Evolutionary conservation across 495 filamentous ascomycete genomes (phyloP), one percentile per base, ranked within the genome.

Genomic region (Penicillium subrubescens): DNA sequence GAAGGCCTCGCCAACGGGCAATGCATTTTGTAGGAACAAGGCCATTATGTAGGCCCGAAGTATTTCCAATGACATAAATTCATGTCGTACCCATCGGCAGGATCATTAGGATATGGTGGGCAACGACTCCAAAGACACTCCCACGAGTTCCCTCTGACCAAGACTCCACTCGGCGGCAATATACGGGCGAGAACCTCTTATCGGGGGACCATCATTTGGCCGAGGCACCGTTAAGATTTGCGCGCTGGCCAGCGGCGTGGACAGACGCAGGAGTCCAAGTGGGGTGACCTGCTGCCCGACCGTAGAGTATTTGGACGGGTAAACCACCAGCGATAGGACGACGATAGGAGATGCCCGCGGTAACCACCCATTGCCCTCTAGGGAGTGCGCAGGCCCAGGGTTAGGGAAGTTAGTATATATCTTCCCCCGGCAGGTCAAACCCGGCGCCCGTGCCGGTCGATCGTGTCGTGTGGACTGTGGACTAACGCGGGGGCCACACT

Each of bases 391-490:
- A 37, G 35, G 35, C 0, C 23, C 6, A 11, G 23, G 21, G 44
- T 17, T 4, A 27, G 25, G 25, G 25, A 27, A 27, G 25, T 27
- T 27, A 27, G 25, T 27, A 50, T 25, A 50, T 50, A 50, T 50
- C 46, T 50, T 50, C 46, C 46, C 31, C 31, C 19, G 43, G 43
- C 43, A 46, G n/a, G 43, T 46, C n/a, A 25, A 25, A 48, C 19
- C 44, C 19, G 44, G 44, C 7, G 19, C 6, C 19, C 8, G n/a
- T 21, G 27, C 59, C 55, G 54, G 64, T 62, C 39, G 60, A 62
- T 66, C 64, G 58, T 43, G 39, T 43, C 15, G 17, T 46, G 55
- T 58, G 59, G 59, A 58, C 58, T 46, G 55, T 58, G 55, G 59
- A 58, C 58, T 33, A 61, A 31, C 44, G 53, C 46, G 59, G 57